phyloP scores from a whole-genome alignment of 2,329 filamentous ascomycete genomes.

The Cordyceps pruinosa region DNA sequence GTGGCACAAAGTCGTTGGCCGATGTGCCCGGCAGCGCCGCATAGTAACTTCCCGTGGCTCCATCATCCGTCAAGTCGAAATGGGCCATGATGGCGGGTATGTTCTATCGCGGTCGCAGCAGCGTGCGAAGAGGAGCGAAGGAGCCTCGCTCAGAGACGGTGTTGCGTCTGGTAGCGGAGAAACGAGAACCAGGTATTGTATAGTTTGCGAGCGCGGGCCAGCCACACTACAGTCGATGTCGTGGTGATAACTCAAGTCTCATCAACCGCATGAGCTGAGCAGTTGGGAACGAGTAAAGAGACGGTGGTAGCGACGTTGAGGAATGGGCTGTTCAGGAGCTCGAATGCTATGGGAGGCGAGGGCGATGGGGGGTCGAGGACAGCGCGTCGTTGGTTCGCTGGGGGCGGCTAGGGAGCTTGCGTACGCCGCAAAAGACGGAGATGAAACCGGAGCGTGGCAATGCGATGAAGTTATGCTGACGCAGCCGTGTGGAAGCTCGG shows the following conservation, averaged over 20 bases:
- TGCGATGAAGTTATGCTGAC: conserved; percentile 2
- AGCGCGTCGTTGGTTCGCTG: neutral
- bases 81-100: conserved; percentile 21
- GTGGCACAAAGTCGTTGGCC: conserved; percentile 21
- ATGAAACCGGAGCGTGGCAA: neutral
- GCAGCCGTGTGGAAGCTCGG: neutral
- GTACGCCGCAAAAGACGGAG: neutral
- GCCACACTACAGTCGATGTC: neutral
- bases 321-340: neutral
- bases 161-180: neutral
- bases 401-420: neutral
- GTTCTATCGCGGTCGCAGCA: neutral
- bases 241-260: no score
- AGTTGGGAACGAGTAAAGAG: neutral
- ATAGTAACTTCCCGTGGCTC: conserved; percentile 23
- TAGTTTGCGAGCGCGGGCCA: neutral
- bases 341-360: neutral
- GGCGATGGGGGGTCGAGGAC: neutral
- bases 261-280: neutral
- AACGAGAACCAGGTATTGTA: neutral
- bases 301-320: neutral
- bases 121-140: neutral
- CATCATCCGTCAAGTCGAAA: conserved; percentile 24
- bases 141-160: neutral
- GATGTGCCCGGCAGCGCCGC: conserved; percentile 27